Conservation (phyloP, 2,329 filamentous ascomycete genomes). For the Cercospora sp. region DNA sequence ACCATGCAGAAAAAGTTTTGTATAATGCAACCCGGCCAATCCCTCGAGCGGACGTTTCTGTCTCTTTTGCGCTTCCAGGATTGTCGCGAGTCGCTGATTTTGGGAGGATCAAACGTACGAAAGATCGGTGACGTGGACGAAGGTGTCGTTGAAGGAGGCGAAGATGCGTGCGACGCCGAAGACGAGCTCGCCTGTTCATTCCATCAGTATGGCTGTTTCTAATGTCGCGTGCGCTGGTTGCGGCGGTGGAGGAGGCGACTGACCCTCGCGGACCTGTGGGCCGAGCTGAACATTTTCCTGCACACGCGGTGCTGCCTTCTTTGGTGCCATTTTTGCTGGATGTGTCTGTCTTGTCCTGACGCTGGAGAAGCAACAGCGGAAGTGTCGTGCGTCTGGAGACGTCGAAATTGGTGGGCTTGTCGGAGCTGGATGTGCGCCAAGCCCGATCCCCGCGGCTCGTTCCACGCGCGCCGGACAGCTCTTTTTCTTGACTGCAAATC, state of each 20-base stretch:
- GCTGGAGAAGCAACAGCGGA: slow-evolving; percentile 19
- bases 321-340: slow-evolving; percentile 76
- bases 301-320: slow-evolving; percentile 78
- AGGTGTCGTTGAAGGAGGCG: slow-evolving; percentile 68
- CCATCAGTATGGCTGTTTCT: slow-evolving; percentile 27
- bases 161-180: slow-evolving; percentile 98
- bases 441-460: slow-evolving; percentile 13
- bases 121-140: slow-evolving; percentile 99
- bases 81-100: slow-evolving; percentile 1
- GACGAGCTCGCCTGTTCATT: slow-evolving; percentile 77
- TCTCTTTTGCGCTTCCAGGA: neutral
- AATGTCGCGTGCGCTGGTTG: slow-evolving; percentile 14
- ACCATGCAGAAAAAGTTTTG: slow-evolving; percentile 34
- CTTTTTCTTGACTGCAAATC: slow-evolving; percentile 10
- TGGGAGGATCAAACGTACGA: slow-evolving; percentile 42
- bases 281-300: slow-evolving; percentile 98
- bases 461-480: neutral
- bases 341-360: slow-evolving; percentile 32
- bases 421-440: slow-evolving; percentile 19
- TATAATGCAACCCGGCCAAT: slow-evolving; percentile 17
- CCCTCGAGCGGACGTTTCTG: slow-evolving; percentile 15
- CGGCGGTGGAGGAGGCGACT: slow-evolving; percentile 38
- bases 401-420: slow-evolving; percentile 17
- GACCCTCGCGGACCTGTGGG: slow-evolving; percentile 94
- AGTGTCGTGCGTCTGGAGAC: neutral